These are phyloP conservation scores for Pleurotus ostreatus DNA, from an alignment of 768 basidiomycete genomes.

Conservation along the genomic window DNA sequence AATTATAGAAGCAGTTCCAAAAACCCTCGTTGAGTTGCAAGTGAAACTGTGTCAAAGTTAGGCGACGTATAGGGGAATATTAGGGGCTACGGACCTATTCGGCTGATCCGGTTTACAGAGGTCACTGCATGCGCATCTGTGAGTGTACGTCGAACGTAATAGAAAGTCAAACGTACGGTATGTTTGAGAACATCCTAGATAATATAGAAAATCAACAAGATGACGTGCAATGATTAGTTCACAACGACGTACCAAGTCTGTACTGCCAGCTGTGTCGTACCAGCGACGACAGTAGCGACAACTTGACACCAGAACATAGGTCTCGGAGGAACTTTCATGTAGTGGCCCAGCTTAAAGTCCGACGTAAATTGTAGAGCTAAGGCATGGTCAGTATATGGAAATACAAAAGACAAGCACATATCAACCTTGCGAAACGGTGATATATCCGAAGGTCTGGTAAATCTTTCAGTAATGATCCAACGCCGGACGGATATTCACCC, in stretches of 20 bases:
- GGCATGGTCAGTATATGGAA: conserved; percentile 20
- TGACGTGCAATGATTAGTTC: neutral
- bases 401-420: neutral
- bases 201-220: no score
- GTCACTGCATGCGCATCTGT: conserved; percentile 25
- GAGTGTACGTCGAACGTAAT: neutral
- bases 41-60: conserved; percentile 33
- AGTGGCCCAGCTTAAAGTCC: conserved; percentile 77
- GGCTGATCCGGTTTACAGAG: conserved; percentile 43
- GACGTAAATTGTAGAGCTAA: conserved; percentile 63
- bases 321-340: conserved; percentile 64
- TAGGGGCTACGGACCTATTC: conserved; percentile 28
- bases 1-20: conserved; percentile 50
- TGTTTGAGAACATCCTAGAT: conserved; percentile 55
- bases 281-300: conserved; percentile 55
- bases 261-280: conserved; percentile 63
- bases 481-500: neutral
- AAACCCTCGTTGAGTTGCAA: conserved; percentile 50
- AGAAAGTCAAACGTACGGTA: conserved; percentile 36
- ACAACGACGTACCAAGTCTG: conserved; percentile 48
- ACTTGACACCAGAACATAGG: conserved; percentile 71
- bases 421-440: conserved; percentile 53
- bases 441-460: conserved; percentile 57
- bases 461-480: neutral
- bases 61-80: neutral